A percentile compares a stretch with the other conserved stretches of the same genome.
These are phyloP conservation scores for Botryotinia convoluta DNA, from an alignment of 2,329 filamentous ascomycete species.

Conservation along the genomic window DNA sequence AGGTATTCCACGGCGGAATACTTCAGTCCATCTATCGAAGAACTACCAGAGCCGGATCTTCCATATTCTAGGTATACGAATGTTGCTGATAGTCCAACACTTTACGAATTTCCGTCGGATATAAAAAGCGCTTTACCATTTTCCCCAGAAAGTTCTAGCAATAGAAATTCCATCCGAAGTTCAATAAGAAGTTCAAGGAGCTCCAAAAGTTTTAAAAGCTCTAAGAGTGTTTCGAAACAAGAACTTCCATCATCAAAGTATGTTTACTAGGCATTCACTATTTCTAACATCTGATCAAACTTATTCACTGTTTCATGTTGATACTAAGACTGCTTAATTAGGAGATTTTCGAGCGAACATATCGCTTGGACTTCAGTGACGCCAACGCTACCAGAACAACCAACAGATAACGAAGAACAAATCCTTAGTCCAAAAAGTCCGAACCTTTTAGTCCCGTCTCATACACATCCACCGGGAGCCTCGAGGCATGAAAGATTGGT, in stretches of 20 bases:
- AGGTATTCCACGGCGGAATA: constrained; percentile 47
- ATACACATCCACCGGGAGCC: constrained; percentile 22
- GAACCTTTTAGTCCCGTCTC: constrained; percentile 30
- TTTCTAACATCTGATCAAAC: neutral
- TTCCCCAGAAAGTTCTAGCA: constrained; percentile 16
- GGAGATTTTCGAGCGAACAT: constrained; percentile 32
- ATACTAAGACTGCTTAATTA: constrained; percentile 4
- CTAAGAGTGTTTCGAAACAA: constrained; percentile 9
- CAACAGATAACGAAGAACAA: constrained; percentile 23
- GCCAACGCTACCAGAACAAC: constrained; percentile 26
- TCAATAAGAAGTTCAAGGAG: constrained; percentile 14
- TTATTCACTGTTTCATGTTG: constrained; percentile 7
- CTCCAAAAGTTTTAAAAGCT: neutral
- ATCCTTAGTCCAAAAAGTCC: constrained; percentile 26
- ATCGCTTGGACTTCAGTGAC: constrained; percentile 27
- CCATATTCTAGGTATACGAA: constrained; percentile 55
- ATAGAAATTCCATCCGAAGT: constrained; percentile 14
- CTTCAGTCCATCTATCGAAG: constrained; percentile 38
- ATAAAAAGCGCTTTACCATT: constrained; percentile 10
- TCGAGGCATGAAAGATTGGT: constrained; percentile 36
- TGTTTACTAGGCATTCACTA: constrained; percentile 2
- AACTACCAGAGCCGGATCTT: constrained; percentile 48
- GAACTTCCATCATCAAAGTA: constrained; percentile 20
- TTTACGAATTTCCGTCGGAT: constrained; percentile 55
- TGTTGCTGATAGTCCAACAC: constrained; percentile 55